Conservation (phyloP, 805 yeast genomes). For the Ascoidea rubescens region DNA sequence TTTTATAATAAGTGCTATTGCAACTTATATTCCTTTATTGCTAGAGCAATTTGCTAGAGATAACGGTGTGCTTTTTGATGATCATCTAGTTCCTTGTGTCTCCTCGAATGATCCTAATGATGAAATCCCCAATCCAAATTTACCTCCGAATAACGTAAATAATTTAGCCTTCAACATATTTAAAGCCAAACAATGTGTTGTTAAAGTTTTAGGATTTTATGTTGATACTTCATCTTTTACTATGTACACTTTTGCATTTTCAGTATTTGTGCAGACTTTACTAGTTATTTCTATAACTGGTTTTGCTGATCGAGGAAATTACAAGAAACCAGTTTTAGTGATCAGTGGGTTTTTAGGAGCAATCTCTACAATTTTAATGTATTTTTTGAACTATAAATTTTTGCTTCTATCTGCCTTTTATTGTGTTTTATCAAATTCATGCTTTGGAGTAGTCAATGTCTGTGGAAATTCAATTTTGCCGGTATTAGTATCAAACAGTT, state of each 20-base stretch:
- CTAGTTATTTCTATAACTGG: conserved; percentile 65
- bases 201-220: conserved; percentile 27
- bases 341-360: conserved; percentile 49
- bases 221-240: conserved; percentile 68
- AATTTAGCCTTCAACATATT: conserved; percentile 8
- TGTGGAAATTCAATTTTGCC: conserved; percentile 71
- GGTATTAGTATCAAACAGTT: conserved; percentile 33
- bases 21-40: conserved; percentile 63
- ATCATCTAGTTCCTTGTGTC: conserved; percentile 43
- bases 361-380: conserved; percentile 33
- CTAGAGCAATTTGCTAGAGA: conserved; percentile 60
- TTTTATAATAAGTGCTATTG: conserved; percentile 64
- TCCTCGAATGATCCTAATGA: background rate
- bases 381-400: conserved; percentile 16
- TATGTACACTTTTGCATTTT: conserved; percentile 53
- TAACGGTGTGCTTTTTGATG: conserved; percentile 51
- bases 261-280: conserved; percentile 62
- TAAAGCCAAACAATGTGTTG: conserved; percentile 26
- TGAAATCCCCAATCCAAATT: background rate
- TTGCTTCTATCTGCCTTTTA: conserved; percentile 25
- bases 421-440: conserved; percentile 50
- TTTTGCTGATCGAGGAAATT: conserved; percentile 48
- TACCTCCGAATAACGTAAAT: conserved; percentile 8
- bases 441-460: conserved; percentile 68
- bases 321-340: conserved; percentile 41